Base-by-base conservation (phyloP, 768 basidiomycete species). In the Hericium rajendrae region DNA sequence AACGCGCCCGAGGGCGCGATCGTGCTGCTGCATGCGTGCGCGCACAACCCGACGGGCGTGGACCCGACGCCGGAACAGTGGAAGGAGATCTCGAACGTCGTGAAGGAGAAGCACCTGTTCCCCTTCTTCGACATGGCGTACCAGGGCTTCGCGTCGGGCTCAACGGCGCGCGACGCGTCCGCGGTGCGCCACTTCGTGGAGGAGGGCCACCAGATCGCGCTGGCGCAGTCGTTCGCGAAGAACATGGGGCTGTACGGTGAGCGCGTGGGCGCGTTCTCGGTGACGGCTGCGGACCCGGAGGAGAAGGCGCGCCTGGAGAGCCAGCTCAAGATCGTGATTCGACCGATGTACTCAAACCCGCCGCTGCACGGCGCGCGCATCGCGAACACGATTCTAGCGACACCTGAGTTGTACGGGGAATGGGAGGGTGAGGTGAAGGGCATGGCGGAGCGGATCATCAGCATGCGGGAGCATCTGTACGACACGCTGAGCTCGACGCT, bases 111-210 rank as follows among this genome's bases (percentile, higher is more conserved):
- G 77, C 82, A 84, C 62, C 81, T 95, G 65, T 95, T 97, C 84
- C 90, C 95, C 54, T 93, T 97, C 84, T 97, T 98, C 71, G 97
- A 99, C 74, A 97, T 97, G 94, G 95, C 97, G 15, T 99, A 99
- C 77, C 93, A 97, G 73, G 97, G 97, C 53, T 99, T 99, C 70
- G 95, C 97, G 38, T 97, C 94, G 22, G 97, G 97, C 53, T 85
- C 85, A 53, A 93, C 91, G 62, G 70, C 85, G 62, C 85, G 84
- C 56, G 97, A 99, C 67, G 97, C 95, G 11, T 94, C 91, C 71
- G 93, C 95, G 37, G 84, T 97, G 58, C 89, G 95, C 62, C 84
- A 95, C 75, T 98, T 99, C 70, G 89, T 95, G 54, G 77, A 84
- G 18, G 77, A 92, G 70, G 91, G 92, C 22, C 94, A 97, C 74